Evolutionary conservation across 1,139 yeast species (phyloP).

Genomic region (Geotrichum histeridarum): DNA sequence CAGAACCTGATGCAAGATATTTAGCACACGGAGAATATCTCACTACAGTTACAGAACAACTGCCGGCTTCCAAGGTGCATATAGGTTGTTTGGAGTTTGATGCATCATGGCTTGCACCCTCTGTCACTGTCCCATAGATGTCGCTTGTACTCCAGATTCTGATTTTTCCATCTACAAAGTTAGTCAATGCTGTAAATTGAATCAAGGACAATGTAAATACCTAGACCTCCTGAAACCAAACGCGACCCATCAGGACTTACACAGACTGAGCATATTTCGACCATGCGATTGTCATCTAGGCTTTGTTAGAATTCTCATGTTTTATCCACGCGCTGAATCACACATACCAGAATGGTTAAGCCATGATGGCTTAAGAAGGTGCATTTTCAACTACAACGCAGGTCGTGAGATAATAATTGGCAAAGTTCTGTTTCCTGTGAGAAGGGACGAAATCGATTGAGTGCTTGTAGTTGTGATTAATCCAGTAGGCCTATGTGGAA

Average conservation of each 20-base stretch:
- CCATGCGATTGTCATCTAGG: conserved; percentile 66
- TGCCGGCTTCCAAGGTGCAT: conserved; percentile 37
- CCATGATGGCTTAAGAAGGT: conserved; percentile 80
- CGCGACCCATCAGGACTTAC: conserved; percentile 78
- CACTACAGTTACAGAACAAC: conserved; percentile 88
- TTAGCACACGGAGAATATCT: conserved; percentile 89
- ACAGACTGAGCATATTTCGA: conserved; percentile 79
- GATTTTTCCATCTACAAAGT: conserved; percentile 67
- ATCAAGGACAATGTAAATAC: conserved; percentile 23
- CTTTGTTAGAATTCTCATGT: background rate
- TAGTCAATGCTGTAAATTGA: background rate
- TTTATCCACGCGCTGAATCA: conserved; percentile 10
- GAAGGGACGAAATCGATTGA: too few species aligned
- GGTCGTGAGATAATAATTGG: too few species aligned
- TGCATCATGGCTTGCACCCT: background rate
- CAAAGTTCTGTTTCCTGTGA: too few species aligned
- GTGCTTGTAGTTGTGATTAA: too few species aligned
- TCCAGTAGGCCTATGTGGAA: too few species aligned
- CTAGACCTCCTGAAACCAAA: conserved; percentile 85
- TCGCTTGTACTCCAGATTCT: conserved; percentile 77
- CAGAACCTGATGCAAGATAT: conserved; percentile 90
- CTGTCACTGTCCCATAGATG: conserved; percentile 34
- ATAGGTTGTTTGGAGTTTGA: conserved; percentile 21
- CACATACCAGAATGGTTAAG: conserved; percentile 59
- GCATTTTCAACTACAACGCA: conserved; percentile 44